Percentiles rank a stretch among this genome's conserved stretches.
phyloP scores from a whole-genome alignment of 2,329 filamentous ascomycete genomes.

The Diplodia sapinea region DNA sequence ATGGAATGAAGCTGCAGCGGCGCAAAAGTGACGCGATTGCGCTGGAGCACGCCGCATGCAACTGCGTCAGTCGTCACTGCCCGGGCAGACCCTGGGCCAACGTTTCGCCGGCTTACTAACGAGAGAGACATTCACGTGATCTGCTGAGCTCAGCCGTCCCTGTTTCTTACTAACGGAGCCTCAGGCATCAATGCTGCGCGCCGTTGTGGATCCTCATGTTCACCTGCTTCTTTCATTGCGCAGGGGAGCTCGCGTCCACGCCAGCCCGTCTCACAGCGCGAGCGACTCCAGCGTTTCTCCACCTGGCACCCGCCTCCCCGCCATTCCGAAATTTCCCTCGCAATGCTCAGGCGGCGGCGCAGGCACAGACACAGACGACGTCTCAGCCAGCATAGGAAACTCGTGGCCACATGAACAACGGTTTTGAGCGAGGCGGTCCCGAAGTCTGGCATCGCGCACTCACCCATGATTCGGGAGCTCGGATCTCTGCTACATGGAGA shows the following conservation, averaged over 20 bases:
- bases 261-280: conserved; percentile 7
- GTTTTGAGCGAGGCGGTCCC: neutral
- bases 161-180: neutral
- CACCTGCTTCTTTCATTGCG: conserved; percentile 4
- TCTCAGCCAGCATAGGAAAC: neutral
- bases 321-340: neutral
- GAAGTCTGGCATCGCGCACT: neutral
- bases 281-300: conserved; percentile 8
- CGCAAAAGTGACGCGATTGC: conserved; percentile 13
- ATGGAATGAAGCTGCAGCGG: neutral
- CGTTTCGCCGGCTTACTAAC: conserved; percentile 15
- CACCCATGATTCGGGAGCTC: neutral
- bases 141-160: conserved; percentile 2
- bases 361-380: neutral
- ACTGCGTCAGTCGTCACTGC: conserved; percentile 15
- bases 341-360: neutral
- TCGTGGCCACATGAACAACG: conserved; percentile 13
- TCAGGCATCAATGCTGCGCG: conserved; percentile 15
- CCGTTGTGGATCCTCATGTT: conserved; percentile 17
- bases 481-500: neutral
- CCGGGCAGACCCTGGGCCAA: conserved; percentile 18
- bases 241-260: conserved; percentile 13
- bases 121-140: no score
- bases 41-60: conserved; percentile 6
- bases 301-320: conserved; percentile 10